A percentile compares a stretch with the other conserved stretches of the same genome.
Evolutionary conservation across 2,329 filamentous ascomycete species (phyloP).

Genomic region (Cladosporium sp.): DNA sequence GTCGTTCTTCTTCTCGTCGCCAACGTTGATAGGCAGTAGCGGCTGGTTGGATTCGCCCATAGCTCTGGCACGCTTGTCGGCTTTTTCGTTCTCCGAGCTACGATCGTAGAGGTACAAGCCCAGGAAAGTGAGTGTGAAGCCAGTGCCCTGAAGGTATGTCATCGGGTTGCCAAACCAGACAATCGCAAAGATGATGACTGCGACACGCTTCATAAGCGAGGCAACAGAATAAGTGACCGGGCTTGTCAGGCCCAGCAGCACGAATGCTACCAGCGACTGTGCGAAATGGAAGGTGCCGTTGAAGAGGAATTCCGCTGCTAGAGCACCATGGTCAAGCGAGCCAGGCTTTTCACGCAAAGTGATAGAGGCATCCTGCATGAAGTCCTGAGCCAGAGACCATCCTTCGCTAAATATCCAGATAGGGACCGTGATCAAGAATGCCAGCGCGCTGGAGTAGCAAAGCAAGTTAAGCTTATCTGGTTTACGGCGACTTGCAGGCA

Average conservation of each 20-base stretch:
- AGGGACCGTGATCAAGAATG: slow-evolving; percentile 80
- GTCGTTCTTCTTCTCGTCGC: slow-evolving; percentile 30
- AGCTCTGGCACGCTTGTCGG: slow-evolving; percentile 69
- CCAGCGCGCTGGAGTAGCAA: slow-evolving; percentile 93
- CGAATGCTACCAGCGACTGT: slow-evolving; percentile 92
- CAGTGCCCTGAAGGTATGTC: slow-evolving; percentile 74
- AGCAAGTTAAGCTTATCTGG: slow-evolving; percentile 95
- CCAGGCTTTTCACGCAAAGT: slow-evolving; percentile 73
- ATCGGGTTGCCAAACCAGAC: slow-evolving; percentile 94
- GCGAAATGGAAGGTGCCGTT: slow-evolving; percentile 96
- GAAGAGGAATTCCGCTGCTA: slow-evolving; percentile 84
- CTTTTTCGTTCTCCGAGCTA: slow-evolving; percentile 81
- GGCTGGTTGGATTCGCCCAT: slow-evolving; percentile 58
- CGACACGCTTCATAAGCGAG: slow-evolving; percentile 92
- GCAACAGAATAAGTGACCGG: slow-evolving; percentile 97
- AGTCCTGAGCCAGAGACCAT: slow-evolving; percentile 68
- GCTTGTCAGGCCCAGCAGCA: slow-evolving; percentile 86
- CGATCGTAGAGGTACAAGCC: slow-evolving; percentile 95
- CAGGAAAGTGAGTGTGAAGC: slow-evolving; percentile 83
- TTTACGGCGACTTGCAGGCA: slow-evolving; percentile 64
- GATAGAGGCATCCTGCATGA: slow-evolving; percentile 76
- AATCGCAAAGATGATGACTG: slow-evolving; percentile 91
- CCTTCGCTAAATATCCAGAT: slow-evolving; percentile 95
- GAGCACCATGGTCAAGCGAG: slow-evolving; percentile 58
- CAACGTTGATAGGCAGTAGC: slow-evolving; percentile 60